Conservation (phyloP, 2,329 filamentous ascomycete genomes). For the Colletotrichum melonis region DNA sequence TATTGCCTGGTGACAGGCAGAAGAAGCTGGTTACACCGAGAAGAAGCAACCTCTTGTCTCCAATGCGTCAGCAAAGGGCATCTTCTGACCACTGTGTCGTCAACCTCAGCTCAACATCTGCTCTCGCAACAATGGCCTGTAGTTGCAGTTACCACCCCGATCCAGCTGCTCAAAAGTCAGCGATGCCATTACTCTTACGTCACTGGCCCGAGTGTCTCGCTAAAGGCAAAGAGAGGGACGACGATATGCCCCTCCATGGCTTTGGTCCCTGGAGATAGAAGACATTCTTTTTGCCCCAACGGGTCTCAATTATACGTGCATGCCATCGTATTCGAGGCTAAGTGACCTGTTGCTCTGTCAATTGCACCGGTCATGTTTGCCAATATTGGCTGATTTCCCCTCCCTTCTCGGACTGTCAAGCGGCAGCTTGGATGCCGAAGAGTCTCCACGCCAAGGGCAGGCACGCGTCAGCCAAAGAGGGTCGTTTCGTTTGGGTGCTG, state of each 20-base stretch:
- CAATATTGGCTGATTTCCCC: background rate
- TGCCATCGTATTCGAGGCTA: constrained; percentile 13
- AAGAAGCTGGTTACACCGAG: background rate
- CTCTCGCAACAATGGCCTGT: no score
- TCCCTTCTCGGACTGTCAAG: constrained; percentile 1
- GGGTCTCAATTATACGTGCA: constrained; percentile 7
- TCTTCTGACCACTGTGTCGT: background rate
- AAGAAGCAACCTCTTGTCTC: background rate
- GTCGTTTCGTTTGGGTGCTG: constrained; percentile 8
- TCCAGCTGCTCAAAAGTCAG: background rate
- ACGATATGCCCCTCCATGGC: background rate
- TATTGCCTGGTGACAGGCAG: background rate
- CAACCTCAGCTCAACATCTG: background rate
- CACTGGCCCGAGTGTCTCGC: constrained; percentile 4
- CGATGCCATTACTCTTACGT: constrained; percentile 8
- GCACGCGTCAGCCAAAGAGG: constrained; percentile 36
- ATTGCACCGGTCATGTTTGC: background rate
- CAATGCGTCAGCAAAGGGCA: background rate
- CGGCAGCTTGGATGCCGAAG: constrained; percentile 28
- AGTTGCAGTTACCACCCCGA: constrained; percentile 1
- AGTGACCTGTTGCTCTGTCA: constrained; percentile 31
- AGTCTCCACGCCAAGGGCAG: constrained; percentile 34
- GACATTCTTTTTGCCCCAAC: background rate
- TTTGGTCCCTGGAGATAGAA: background rate
- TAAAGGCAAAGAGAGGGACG: background rate